Conservation (phyloP, 2,329 filamentous ascomycete species). For the Phaeosphaeriaceae sp. region DNA sequence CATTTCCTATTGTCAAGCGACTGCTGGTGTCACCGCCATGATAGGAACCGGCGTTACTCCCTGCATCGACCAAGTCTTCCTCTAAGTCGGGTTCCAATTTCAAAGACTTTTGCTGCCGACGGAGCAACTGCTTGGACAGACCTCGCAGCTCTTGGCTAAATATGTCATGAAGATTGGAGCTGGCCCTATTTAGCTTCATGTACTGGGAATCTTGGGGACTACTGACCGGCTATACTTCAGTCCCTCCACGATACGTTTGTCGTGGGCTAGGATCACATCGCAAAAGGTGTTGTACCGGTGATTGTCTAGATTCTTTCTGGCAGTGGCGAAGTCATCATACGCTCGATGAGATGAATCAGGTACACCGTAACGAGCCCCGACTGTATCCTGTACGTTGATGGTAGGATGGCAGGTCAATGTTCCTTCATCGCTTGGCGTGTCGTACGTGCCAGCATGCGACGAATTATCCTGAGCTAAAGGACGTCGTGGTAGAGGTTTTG, state of each 20-base stretch:
- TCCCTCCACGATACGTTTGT: not conserved
- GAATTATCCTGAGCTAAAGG: not conserved
- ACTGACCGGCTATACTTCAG: conserved; percentile 4
- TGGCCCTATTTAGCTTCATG: not conserved
- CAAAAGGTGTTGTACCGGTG: not conserved
- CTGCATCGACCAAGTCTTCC: not conserved
- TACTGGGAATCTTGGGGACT: not conserved
- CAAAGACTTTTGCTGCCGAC: not conserved
- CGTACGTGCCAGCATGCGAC: not conserved
- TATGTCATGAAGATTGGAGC: not conserved
- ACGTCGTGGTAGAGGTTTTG: conserved; percentile 4
- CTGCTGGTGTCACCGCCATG: not conserved
- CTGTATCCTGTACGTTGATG: not conserved
- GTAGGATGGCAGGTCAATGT: not conserved
- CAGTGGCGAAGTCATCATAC: not conserved
- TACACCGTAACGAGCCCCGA: not conserved
- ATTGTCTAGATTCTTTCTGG: not conserved
- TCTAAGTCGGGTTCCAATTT: not conserved
- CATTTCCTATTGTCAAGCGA: not conserved
- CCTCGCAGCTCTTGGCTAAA: conserved; percentile 1
- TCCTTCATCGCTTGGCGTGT: not conserved
- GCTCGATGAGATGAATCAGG: conserved; percentile 1
- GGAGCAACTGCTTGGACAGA: conserved; percentile 1
- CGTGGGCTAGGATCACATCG: not conserved
- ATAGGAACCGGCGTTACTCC: not conserved